Percentiles rank a stretch among this genome's conserved stretches.
These are phyloP conservation scores for Penicillium subrubescens DNA, from an alignment of 495 filamentous ascomycete genomes.

Conservation along the genomic window DNA sequence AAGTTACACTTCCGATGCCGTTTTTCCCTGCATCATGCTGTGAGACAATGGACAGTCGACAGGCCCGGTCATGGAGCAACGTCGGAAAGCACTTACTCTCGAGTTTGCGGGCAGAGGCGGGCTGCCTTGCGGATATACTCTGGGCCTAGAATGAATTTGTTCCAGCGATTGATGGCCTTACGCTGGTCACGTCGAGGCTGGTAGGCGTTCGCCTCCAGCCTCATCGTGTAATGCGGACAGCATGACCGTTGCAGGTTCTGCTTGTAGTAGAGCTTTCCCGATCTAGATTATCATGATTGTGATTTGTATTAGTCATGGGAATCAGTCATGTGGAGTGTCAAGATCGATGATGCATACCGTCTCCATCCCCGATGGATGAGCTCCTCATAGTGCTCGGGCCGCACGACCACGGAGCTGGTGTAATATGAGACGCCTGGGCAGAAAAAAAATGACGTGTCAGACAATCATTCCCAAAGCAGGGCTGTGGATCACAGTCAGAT, in stretches of 20 bases:
- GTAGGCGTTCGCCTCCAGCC: constrained; percentile 73
- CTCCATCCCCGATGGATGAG: constrained; percentile 90
- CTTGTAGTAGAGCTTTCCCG: constrained; percentile 85
- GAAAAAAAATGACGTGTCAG: constrained; percentile 27
- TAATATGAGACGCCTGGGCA: constrained; percentile 83
- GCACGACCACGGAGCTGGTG: constrained; percentile 67
- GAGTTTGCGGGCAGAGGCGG: constrained; percentile 71
- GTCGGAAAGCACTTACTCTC: constrained; percentile 56
- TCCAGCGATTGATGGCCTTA: constrained; percentile 88
- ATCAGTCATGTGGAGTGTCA: not conserved
- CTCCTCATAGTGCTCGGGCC: constrained; percentile 72
- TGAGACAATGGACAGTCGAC: constrained; percentile 13
- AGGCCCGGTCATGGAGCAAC: not conserved
- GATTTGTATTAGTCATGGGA: constrained; percentile 19
- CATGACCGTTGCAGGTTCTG: constrained; percentile 82
- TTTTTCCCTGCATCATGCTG: constrained; percentile 58
- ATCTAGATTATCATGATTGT: constrained; percentile 43
- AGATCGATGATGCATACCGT: constrained; percentile 50
- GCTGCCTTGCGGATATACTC: constrained; percentile 74
- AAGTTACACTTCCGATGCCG: constrained; percentile 72
- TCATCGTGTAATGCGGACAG: constrained; percentile 94
- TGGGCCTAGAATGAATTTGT: constrained; percentile 78
- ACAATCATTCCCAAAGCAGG: constrained; percentile 8
- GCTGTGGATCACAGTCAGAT: constrained; percentile 1
- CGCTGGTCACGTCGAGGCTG: constrained; percentile 79